Base-by-base conservation (phyloP, 805 yeast species). In the Zygosaccharomyces kombuchaensis region DNA sequence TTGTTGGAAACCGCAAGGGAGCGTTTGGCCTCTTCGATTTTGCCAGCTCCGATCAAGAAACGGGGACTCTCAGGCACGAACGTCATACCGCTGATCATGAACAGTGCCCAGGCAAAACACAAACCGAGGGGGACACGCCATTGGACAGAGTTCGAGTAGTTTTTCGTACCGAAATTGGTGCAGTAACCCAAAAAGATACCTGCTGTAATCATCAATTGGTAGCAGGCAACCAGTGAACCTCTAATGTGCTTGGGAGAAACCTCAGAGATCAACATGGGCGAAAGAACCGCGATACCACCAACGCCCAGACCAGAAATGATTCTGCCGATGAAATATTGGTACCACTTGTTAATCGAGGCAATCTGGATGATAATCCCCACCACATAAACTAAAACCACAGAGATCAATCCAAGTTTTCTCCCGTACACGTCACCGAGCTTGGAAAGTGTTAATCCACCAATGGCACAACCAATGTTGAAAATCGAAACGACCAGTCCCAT, bases 131-230 rank as follows among this genome's bases (percentile, higher is more conserved):
- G 86, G 54, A 82, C 74, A 77, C 88, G 80, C 88, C 88, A 83
- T 69, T 80, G 84, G 9, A 67, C 87, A 34, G 90, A 82, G 71
- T 83, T 82, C 60, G 76, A 73, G 62, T 67, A 69, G 25, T 45
- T 54, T 51, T 77, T 76, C 49, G 87, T 80, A 66, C 87, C 89
- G 64, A 75, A 83, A 48, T 79, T 80, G 43, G 82, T 73, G 68
- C 87, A 82, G 75, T 82, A 82, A 65, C 89, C 90, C 55, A 83
- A 70, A 69, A 83, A 82, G 58, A 83, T 83, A 70, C 88, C 89
- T 40, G 77, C 67, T 34, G 88, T 82, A 53, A 82, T 77, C 76
- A 76, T 78, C 63, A 83, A 71, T 67, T 83, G 89, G 72, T 76
- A 83, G 56, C 80, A 76, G 34, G 83, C 77, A 43, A 83, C 87